Evolutionary conservation across 768 basidiomycete species (phyloP), one percentile per base, ranked within the genome.

Genomic region (Gloeopeniophorella convolvens): DNA sequence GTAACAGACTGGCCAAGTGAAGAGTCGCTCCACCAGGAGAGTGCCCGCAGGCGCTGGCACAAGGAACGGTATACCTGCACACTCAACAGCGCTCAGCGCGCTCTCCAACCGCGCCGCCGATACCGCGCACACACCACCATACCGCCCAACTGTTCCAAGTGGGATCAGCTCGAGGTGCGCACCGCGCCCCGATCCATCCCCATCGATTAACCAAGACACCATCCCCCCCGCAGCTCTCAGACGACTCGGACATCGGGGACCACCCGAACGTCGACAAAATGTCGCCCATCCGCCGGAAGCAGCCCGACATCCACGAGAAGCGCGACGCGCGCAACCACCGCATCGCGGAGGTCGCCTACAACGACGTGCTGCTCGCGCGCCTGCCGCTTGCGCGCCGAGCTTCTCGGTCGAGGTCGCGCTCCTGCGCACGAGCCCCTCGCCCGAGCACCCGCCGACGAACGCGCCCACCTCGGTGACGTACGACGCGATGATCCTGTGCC

Each of bases 191-290:
- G n/a, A n/a, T n/a, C n/a, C n/a, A n/a, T n/a, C 42, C 53, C 33
- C 44, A 24, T 50, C 32, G 16, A 33, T 33, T 27, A 46, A 31
- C 33, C n/a, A 43, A 27, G 11, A 36, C n/a, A n/a, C n/a, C n/a
- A n/a, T 52, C 20, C 21, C 42, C 47, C 33, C 3, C 35, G 33
- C 76, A 78, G 86, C 79, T 96, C 60, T 95, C 91, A n/a, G 91
- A 96, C 65, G 94, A 96, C 69, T 96, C 93, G 3, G 94, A 97
- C 67, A 95, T 96, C 71, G 93, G 96, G 67, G 90, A 89, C 0
- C 94, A 97, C 66, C 93, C 92, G 40, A 98, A 96, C 66, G 94
- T 99, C 63, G 96, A 99, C 76, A 89, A 96, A 66, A 81, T 79
- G 60, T 94, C 91, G 16, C 82, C 97, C 55, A 87, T 98, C 63